These are phyloP conservation scores for Trichoderma arundinaceum DNA, from an alignment of 2,329 filamentous ascomycete genomes.

Conservation along the genomic window DNA sequence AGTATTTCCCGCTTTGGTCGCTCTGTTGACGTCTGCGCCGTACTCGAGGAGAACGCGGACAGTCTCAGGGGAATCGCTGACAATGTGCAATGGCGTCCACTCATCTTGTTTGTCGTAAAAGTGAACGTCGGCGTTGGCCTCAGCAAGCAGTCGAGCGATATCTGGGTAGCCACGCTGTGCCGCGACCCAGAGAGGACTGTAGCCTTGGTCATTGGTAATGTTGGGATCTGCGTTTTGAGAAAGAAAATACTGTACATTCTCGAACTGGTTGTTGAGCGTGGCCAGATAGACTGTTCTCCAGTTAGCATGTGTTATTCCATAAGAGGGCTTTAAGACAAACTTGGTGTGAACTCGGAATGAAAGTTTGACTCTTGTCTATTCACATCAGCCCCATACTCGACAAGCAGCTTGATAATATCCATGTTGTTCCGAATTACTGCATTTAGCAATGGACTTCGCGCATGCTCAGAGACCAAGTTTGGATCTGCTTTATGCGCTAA, in stretches of 20 bases:
- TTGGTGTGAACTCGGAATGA: not conserved
- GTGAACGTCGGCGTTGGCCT: slow-evolving; percentile 5
- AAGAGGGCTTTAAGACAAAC: not conserved
- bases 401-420: slow-evolving; percentile 1
- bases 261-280: not conserved
- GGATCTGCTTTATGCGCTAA: slow-evolving; percentile 3
- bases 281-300: not conserved
- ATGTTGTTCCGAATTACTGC: not conserved
- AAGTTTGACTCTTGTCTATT: not conserved
- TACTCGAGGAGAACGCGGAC: slow-evolving; percentile 2
- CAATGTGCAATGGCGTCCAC: not conserved
- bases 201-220: not conserved
- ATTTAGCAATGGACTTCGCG: not conserved
- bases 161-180: not conserved
- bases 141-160: slow-evolving; percentile 3
- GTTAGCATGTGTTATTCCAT: not conserved
- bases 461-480: not conserved
- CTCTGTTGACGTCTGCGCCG: slow-evolving; percentile 1
- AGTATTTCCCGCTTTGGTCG: not conserved
- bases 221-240: not conserved
- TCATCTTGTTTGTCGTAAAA: not conserved
- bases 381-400: slow-evolving; percentile 4
- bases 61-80: not conserved
- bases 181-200: not conserved
- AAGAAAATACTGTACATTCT: slow-evolving; percentile 5